A percentile compares a stretch with the other conserved stretches of the same genome.
Evolutionary conservation across 768 basidiomycete genomes (phyloP).

Genomic region (Serendipita indica): DNA sequence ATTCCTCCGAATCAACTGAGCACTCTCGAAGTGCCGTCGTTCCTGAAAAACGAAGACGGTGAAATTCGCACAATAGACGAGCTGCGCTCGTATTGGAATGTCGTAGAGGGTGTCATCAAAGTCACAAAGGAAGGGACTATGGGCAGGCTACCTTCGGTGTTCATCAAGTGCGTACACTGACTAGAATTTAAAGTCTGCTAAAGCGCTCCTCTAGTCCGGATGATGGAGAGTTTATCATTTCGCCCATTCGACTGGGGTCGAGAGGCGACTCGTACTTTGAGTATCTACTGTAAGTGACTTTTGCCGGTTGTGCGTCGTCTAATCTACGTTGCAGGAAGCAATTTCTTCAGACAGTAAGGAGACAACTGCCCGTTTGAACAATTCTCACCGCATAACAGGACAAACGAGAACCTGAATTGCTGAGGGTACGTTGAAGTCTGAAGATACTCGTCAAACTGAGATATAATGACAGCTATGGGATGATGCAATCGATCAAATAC

Average conservation of each 20-base stretch:
- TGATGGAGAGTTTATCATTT: conserved; percentile 42
- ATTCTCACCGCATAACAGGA: background rate
- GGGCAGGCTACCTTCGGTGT: conserved; percentile 70
- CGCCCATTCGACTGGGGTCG: conserved; percentile 81
- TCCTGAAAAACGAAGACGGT: background rate
- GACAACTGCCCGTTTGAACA: background rate
- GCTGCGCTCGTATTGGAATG: background rate
- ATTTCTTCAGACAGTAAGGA: conserved; percentile 63
- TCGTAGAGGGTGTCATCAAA: conserved; percentile 41
- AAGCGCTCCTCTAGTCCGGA: conserved; percentile 26
- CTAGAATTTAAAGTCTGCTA: background rate
- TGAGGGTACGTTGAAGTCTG: background rate
- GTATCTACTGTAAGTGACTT: conserved; percentile 50
- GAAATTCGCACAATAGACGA: background rate
- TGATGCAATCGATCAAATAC: conserved; percentile 69
- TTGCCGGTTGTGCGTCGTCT: background rate
- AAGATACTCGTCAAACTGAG: background rate
- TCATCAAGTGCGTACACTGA: conserved; percentile 54
- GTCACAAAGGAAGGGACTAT: conserved; percentile 47
- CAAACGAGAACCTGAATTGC: background rate
- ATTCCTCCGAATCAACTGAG: background rate
- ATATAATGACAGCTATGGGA: conserved; percentile 68
- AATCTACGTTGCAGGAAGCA: conserved; percentile 36
- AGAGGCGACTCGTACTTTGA: conserved; percentile 92
- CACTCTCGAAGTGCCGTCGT: background rate